A percentile compares a stretch with the other conserved stretches of the same genome.
phyloP scores from a whole-genome alignment of 2,329 filamentous ascomycete genomes.

The Gyromitra esculenta region DNA sequence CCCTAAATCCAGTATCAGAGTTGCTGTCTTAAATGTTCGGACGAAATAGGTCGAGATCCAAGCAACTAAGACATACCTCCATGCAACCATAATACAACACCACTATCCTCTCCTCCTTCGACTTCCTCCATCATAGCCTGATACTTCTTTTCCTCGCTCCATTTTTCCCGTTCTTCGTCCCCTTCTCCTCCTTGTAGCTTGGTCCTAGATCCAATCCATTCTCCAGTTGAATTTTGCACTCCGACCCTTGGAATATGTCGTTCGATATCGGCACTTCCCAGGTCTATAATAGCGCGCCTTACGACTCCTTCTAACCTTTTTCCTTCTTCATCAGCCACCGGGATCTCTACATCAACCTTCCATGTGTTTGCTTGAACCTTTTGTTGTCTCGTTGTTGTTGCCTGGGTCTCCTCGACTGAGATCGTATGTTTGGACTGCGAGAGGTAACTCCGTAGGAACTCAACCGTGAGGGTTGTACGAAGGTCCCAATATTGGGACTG shows the following conservation, averaged over 20 bases:
- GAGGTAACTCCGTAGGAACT: constrained; percentile 75
- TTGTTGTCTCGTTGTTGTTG: constrained; percentile 69
- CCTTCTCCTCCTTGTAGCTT: constrained; percentile 63
- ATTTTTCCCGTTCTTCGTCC: constrained; percentile 62
- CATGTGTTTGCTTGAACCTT: constrained; percentile 82
- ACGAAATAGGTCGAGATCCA: not conserved
- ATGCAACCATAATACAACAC: constrained; percentile 50
- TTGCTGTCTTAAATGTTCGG: constrained; percentile 2
- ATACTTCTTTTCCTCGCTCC: constrained; percentile 73
- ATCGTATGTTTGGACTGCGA: constrained; percentile 58
- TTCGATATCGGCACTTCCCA: constrained; percentile 79
- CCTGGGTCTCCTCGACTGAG: constrained; percentile 72
- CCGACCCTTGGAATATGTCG: constrained; percentile 58
- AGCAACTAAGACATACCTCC: constrained; percentile 63
- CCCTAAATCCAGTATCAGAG: constrained; percentile 72
- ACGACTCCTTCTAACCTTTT: constrained; percentile 59
- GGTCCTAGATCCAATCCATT: constrained; percentile 66
- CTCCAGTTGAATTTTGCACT: constrained; percentile 41
- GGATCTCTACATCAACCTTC: constrained; percentile 74
- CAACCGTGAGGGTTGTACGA: constrained; percentile 75
- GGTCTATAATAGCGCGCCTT: constrained; percentile 71
- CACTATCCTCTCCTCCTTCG: constrained; percentile 62
- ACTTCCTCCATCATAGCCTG: constrained; percentile 73
- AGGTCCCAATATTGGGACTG: constrained; percentile 81
- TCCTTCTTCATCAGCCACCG: constrained; percentile 59